Evolutionary conservation across 2,329 filamentous ascomycete species (phyloP), one percentile per base, ranked within the genome.

Genomic region (Cladosporium halotolerans): DNA sequence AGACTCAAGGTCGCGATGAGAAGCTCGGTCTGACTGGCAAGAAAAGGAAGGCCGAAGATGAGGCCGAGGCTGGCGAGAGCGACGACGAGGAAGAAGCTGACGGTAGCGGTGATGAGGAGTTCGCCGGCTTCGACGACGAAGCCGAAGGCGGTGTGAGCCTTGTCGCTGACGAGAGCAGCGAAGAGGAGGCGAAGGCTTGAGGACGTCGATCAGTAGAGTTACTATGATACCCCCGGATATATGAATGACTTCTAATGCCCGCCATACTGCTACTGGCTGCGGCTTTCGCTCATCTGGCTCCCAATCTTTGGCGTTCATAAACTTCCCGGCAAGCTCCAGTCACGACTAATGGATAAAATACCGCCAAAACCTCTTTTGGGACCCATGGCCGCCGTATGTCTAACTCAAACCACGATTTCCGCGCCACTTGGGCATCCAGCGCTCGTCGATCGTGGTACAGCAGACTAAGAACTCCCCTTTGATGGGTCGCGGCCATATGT

Each of bases 21-120:
- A 80, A 83, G 60, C 75, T 95, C 0, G 91, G 91, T 14, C 89
- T 96, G 71, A 96, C 95, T 84, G 73, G 74, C 55, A 82, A 82
- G 40, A 85, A 83, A 72, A 88, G 95, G 73, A 86, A 92, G 63
- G 84, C 73, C 4, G 64, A 65, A 45, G 64, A 63, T 23, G 68
- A 68, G n/a, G 63, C 64, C 13, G 51, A 34, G 13, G 45, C 32
- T 32, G 42, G 41, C 9, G 44, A 44, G 45, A 54, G 50, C 18
- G 56, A 60, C n/a, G 55, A 57, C 23, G 55, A 50, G 14, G 60
- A 84, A 62, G 73, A 60, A 9, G 63, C 62, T 31, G 61, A 62
- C 8, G 65, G 65, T 9, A 57, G 56, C 4, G 57, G 59, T 1
- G 62, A 57, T 7, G 58, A 54, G 3, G 57, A 58, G 16, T 51